phyloP scores from a whole-genome alignment of 768 basidiomycete species.

The Collybia nuda region DNA sequence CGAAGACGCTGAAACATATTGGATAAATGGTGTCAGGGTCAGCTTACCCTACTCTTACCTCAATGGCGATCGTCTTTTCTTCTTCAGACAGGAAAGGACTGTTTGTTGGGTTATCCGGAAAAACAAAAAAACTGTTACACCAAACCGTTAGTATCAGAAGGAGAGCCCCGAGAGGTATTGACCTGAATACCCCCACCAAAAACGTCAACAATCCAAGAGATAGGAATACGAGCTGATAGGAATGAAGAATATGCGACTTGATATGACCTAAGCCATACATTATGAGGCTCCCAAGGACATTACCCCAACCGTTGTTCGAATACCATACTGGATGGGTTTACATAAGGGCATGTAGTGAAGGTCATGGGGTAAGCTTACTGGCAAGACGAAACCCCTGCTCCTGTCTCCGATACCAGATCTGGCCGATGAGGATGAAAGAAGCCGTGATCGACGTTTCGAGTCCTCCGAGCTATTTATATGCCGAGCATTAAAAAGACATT shows the following conservation, averaged over 20 bases:
- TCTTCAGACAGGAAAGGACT: conserved; percentile 27
- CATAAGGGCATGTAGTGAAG: background rate
- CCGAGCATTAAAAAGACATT: background rate
- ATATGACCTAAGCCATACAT: conserved; percentile 34
- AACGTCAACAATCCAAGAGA: conserved; percentile 26
- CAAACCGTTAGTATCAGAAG: background rate
- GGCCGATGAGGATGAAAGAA: conserved; percentile 28
- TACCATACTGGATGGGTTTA: conserved; percentile 23
- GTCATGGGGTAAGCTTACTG: conserved; percentile 13
- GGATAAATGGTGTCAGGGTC: background rate
- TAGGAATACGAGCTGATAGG: conserved; percentile 30
- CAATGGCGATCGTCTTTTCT: conserved; percentile 26
- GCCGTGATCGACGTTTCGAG: conserved; percentile 31
- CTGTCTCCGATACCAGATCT: conserved; percentile 34
- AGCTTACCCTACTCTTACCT: no score
- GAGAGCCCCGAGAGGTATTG: no score
- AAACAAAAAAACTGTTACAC: conserved; percentile 29
- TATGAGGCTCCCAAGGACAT: conserved; percentile 34
- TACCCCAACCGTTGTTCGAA: conserved; percentile 29
- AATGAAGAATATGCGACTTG: conserved; percentile 18
- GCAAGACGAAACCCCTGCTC: conserved; percentile 33
- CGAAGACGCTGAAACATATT: conserved; percentile 24
- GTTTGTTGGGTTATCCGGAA: conserved; percentile 31
- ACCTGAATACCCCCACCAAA: conserved; percentile 19
- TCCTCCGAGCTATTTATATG: conserved; percentile 24